Base-by-base conservation (phyloP, 2,329 filamentous ascomycete genomes). In the Chalaropsis ovoidea region DNA sequence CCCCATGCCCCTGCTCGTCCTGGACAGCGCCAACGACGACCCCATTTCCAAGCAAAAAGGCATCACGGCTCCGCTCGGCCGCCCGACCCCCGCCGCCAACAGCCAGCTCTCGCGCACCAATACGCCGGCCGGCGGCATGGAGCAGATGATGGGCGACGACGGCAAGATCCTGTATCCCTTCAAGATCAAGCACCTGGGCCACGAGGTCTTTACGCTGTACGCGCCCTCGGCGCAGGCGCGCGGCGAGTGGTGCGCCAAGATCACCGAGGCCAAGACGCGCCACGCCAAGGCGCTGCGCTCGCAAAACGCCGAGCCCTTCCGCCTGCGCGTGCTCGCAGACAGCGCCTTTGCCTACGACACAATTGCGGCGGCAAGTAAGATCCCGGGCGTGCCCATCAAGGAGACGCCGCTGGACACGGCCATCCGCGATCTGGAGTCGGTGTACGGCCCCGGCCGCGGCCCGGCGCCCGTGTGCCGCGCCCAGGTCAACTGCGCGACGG, bases 231-330 rank as follows among this genome's bases (percentile, higher is more conserved):
- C 86, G 1, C 82, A 87, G 68, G 88, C 86, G 70, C 83, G 94
- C 66, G 81, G 85, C 68, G 90, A 95, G 61, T 99, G 95, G 95
- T 95, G 90, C 72, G 85, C 86, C 69, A 95, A 91, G 76, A 95
- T 99, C 70, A 87, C 95, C 58, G 88, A 95, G 74, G 94, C 94
- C 41, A 99, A 99, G 79, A 95, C 91, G 6, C 86, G 88, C 67
- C 92, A 99, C 73, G 94, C 94, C 24, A 87, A 90, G 63, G 89
- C 92, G 2, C 79, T 97, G 4, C 89, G 89, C 74, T 86, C 89
- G 3, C 94, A 99, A 72, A 95, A 97, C 72, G 93, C 94, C 0
- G 94, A 99, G 74, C 94, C 94, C 0, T 99, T 99, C 81, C 83
- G 90, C 62, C 78, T 99, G 7, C 86, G 90, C 24, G 91, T 99